Conservation (phyloP, 495 filamentous ascomycete species). For the Tuber melanosporum region DNA sequence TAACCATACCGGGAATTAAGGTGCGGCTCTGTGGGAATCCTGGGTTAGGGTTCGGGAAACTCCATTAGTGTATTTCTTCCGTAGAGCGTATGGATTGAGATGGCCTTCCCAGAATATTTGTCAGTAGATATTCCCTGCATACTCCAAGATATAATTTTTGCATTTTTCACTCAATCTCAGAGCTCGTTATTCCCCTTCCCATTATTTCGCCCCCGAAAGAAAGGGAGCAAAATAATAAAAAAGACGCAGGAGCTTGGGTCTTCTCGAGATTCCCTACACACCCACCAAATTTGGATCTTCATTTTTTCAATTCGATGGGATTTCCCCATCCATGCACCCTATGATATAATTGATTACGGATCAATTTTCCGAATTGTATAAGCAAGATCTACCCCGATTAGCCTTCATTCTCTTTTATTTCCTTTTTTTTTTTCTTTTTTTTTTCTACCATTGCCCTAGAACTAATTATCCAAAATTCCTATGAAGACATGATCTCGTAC, state of each 20-base stretch:
- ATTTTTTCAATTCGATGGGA: background rate
- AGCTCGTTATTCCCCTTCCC: slow-evolving; percentile 3
- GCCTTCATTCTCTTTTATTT: background rate
- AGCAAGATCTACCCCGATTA: background rate
- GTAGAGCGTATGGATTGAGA: slow-evolving; percentile 21
- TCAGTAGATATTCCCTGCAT: background rate
- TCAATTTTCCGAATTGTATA: slow-evolving; percentile 3
- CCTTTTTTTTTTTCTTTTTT: background rate
- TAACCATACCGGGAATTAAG: slow-evolving; percentile 27
- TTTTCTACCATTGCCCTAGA: background rate
- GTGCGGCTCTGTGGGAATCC: slow-evolving; percentile 31
- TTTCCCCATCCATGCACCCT: background rate
- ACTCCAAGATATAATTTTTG: slow-evolving; percentile 13
- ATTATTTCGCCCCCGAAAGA: background rate
- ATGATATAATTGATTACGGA: slow-evolving; percentile 1
- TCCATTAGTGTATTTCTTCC: slow-evolving; percentile 9
- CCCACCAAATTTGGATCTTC: background rate
- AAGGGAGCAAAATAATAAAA: background rate
- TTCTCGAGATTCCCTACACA: background rate
- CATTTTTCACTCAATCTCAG: slow-evolving; percentile 8
- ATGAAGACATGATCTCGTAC: background rate
- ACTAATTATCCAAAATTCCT: slow-evolving; percentile 1
- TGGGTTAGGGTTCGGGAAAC: slow-evolving; percentile 32
- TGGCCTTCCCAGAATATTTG: background rate
- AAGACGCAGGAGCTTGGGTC: background rate